Evolutionary conservation across 192 early-diverging fungal species (phyloP).

Genomic region (Podila verticillata): DNA sequence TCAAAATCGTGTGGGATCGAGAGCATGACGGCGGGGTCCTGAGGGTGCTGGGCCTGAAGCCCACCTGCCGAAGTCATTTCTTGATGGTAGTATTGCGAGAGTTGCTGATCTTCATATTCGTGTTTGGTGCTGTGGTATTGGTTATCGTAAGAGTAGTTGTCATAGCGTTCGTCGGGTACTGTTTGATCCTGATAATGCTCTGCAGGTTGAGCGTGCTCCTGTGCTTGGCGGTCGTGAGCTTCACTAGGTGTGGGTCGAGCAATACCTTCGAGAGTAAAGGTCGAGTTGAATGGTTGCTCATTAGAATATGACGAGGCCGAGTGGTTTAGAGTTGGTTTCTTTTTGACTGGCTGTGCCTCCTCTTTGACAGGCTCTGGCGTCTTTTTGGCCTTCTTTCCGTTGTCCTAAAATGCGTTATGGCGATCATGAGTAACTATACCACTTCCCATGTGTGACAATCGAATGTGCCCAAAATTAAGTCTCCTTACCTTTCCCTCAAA

Average conservation of each 20-base stretch:
- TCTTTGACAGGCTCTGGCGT: not conserved
- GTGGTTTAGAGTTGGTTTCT: slow-evolving; percentile 24
- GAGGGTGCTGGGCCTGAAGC: slow-evolving; percentile 1
- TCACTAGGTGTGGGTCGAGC: not conserved
- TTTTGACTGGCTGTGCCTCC: not conserved
- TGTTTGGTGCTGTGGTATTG: not conserved
- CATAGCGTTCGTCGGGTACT: not conserved
- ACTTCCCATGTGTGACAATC: too few species aligned
- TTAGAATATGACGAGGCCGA: slow-evolving; percentile 21
- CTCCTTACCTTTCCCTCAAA: slow-evolving; percentile 32
- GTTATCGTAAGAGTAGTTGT: not conserved
- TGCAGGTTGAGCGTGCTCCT: too few species aligned
- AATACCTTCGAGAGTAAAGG: slow-evolving; percentile 11
- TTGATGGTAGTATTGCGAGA: not conserved
- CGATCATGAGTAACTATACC: not conserved
- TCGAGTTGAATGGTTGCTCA: slow-evolving; percentile 22
- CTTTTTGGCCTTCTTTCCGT: not conserved
- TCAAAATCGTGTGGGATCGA: not conserved
- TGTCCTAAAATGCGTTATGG: not conserved
- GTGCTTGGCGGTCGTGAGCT: not conserved
- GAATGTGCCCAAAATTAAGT: not conserved
- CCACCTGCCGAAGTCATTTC: not conserved
- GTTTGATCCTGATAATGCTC: not conserved
- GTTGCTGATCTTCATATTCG: not conserved
- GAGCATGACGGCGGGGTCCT: not conserved